Conservation (phyloP, 2,329 filamentous ascomycete genomes). For the Penicillium sp. region DNA sequence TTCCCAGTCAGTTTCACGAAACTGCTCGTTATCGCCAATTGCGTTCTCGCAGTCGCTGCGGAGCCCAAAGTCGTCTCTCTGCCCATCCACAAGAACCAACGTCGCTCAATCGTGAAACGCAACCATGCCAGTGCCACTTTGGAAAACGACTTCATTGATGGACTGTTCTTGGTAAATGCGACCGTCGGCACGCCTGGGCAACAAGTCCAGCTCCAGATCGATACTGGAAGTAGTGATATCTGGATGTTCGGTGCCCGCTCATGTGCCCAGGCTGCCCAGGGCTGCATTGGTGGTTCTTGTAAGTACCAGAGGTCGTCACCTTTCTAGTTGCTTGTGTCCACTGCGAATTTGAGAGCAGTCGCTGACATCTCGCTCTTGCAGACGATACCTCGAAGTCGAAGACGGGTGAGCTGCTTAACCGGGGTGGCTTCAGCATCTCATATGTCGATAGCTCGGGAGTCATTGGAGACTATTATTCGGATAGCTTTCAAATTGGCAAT, state of each 20-base stretch:
- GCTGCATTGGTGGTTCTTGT: not conserved
- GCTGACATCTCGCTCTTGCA: not conserved
- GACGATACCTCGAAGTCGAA: not conserved
- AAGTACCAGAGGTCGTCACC: not conserved
- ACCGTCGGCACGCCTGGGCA: not conserved
- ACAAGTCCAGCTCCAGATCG: not conserved
- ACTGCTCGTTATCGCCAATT: not conserved
- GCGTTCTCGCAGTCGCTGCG: not conserved
- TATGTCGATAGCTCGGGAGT: not conserved
- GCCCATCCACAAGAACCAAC: not conserved
- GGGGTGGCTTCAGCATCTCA: not conserved
- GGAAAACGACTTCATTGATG: not conserved
- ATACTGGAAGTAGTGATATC: slow-evolving; percentile 2
- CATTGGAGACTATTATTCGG: not conserved
- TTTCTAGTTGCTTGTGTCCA: not conserved
- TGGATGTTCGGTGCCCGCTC: not conserved
- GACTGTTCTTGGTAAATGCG: slow-evolving; percentile 1
- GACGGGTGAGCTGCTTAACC: not conserved
- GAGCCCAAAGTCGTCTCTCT: not conserved
- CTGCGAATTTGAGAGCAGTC: no score
- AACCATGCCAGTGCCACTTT: not conserved
- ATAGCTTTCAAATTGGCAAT: not conserved
- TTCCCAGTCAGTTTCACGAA: not conserved
- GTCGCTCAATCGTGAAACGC: not conserved
- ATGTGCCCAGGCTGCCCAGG: not conserved